Percentiles rank a stretch among this genome's conserved stretches.
These are phyloP conservation scores for Wallacemonas sp. DNA, from an alignment of 208 protist genomes.

Conservation along the genomic window DNA sequence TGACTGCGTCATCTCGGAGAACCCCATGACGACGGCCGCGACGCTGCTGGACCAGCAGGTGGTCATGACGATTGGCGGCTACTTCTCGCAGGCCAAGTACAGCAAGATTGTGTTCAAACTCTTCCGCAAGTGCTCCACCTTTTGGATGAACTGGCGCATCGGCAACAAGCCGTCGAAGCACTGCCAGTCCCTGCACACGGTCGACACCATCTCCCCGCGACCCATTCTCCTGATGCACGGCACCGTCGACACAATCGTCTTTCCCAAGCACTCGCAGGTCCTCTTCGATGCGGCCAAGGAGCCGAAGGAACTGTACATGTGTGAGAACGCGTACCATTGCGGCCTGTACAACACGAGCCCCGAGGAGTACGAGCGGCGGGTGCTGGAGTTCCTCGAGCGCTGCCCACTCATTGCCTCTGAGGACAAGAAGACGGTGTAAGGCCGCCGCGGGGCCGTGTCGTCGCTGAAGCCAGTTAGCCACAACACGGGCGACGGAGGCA, in stretches of 20 bases:
- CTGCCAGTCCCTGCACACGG: conserved; percentile 85
- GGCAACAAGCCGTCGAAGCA: conserved; percentile 84
- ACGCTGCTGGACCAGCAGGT: conserved; percentile 84
- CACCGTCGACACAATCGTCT: conserved; percentile 85
- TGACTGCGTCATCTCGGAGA: conserved; percentile 89
- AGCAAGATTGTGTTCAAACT: conserved; percentile 66
- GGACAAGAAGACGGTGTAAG: conserved; percentile 18
- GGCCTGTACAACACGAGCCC: conserved; percentile 87
- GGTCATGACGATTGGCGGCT: conserved; percentile 64
- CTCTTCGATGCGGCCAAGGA: conserved; percentile 79
- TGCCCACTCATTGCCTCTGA: background rate
- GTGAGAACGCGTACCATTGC: conserved; percentile 86
- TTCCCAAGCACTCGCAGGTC: conserved; percentile 76
- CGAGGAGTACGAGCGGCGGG: conserved; percentile 74
- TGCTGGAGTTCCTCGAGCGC: conserved; percentile 57
- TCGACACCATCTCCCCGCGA: conserved; percentile 71
- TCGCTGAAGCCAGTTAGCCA: too few species aligned
- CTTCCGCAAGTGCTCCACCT: conserved; percentile 63
- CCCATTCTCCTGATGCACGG: conserved; percentile 92
- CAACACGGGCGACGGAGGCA: too few species aligned
- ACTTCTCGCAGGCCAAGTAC: conserved; percentile 63
- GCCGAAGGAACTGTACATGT: conserved; percentile 89
- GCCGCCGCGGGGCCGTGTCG: too few species aligned
- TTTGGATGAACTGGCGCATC: conserved; percentile 87
- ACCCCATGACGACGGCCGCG: conserved; percentile 84